Evolutionary conservation across 345 rosid genomes (phyloP), one percentile per base, ranked within the genome.

Genomic region (Gossypium herbaceum): DNA sequence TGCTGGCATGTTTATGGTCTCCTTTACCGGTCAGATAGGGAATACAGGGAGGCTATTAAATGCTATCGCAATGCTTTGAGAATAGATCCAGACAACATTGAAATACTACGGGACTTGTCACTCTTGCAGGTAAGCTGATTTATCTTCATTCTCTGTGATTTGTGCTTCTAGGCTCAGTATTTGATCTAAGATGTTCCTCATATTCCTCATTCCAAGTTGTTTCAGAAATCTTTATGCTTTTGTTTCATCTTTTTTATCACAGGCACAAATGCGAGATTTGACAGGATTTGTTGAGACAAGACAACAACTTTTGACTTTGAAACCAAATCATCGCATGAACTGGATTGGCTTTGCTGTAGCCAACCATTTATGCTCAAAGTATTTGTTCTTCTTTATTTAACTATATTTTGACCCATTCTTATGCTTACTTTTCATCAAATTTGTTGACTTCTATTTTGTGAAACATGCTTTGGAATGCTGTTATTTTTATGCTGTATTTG

Each of bases 1-100:
- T 96, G 99, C 87, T 96, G 99, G 99, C 99, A 96, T 84, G 98
- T 93, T 50, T 89, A 88, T 86, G 99, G 99, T 77, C 98, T 92
- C 72, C 88, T 93, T 60, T 93, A 92, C 79, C 97, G 99, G 12
- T 96, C 99, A 39, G 99, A 96, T 80, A 87, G 99, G 86, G 99
- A 93, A 78, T 96, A 96, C 64, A 90, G 97, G 80, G 99, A 96
- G 81, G 99, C 99, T 76, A 96, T 96, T 81, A 96, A 96, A 80
- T 92, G 98, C 87, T 96, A 93, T 79, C 87, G 98, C 55, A 93
- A 90, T 84, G 98, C 98, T 44, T 78, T 96, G 83, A 85, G 87
- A 83, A 93, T 89, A 84, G 99, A 96, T 84, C 97, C 97, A 72
- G 99, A 93, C 76, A 96, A 96, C 83, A 93, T 96, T 75, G 99